Evolutionary conservation across 2,329 filamentous ascomycete genomes (phyloP).

Genomic region (Ophiobolus disseminans): DNA sequence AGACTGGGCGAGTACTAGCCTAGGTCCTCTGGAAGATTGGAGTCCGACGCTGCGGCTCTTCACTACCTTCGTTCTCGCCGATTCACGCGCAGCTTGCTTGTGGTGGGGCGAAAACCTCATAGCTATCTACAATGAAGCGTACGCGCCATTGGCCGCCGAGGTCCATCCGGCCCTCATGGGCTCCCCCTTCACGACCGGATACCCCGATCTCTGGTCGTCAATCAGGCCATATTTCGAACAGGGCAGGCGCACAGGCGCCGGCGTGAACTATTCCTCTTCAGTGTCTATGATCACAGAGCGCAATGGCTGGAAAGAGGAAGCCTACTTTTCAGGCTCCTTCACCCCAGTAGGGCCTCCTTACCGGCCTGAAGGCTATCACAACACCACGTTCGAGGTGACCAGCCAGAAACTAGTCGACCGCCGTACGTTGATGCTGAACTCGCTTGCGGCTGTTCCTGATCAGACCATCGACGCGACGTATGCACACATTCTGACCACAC

Average conservation of each 20-base stretch:
- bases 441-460: constrained; percentile 35
- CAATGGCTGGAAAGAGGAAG: constrained; percentile 39
- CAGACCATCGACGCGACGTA: constrained; percentile 28
- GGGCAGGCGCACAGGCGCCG: constrained; percentile 28
- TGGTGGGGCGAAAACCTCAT: constrained; percentile 43
- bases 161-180: constrained; percentile 44
- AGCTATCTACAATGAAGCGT: constrained; percentile 45
- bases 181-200: constrained; percentile 34
- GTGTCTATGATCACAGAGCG: constrained; percentile 36
- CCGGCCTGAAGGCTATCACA: constrained; percentile 43
- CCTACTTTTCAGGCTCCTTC: constrained; percentile 43
- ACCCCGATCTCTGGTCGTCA: constrained; percentile 36
- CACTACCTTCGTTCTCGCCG: constrained; percentile 38
- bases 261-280: constrained; percentile 33
- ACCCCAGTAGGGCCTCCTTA: constrained; percentile 37
- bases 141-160: constrained; percentile 33
- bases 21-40: constrained; percentile 38
- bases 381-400: constrained; percentile 42
- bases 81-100: constrained; percentile 41
- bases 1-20: constrained; percentile 34
- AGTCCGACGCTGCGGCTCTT: constrained; percentile 38
- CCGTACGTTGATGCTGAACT: constrained; percentile 41
- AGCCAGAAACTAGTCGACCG: constrained; percentile 40
- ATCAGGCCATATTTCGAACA: constrained; percentile 35
- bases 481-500: constrained; percentile 37